Conservation (phyloP, 108 stramenopile species). For the Pseudonitzschia delicatissima region DNA sequence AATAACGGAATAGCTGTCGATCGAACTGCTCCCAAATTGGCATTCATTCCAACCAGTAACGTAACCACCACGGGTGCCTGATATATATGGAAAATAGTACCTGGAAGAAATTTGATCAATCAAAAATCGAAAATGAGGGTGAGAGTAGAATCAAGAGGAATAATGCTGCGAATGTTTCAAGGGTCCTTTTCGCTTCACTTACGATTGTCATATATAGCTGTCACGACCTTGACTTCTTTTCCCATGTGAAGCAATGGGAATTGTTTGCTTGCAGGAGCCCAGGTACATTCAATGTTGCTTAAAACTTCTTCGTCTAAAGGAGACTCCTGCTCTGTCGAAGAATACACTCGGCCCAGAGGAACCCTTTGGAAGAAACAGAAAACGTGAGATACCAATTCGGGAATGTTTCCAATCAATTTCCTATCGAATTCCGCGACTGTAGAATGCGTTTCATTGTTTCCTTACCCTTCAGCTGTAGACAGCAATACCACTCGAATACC, state of each 20-base stretch:
- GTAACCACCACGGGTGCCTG: conserved; percentile 57
- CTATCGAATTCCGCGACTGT: neutral
- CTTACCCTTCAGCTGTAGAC: conserved; percentile 50
- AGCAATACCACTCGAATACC: conserved; percentile 47
- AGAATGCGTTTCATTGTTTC: neutral
- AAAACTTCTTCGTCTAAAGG: conserved; percentile 45
- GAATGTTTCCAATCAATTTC: neutral
- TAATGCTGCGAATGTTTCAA: too few relatives aligned
- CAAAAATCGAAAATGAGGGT: neutral
- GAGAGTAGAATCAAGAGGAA: too few relatives aligned
- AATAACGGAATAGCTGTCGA: conserved; percentile 55
- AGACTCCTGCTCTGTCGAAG: conserved; percentile 11
- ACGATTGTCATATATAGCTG: conserved; percentile 56
- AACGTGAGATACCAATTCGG: neutral
- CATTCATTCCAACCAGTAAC: conserved; percentile 32
- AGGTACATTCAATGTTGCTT: conserved; percentile 42
- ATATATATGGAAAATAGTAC: conserved; percentile 50
- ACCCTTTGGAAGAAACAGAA: conserved; percentile 13
- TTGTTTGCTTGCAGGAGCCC: conserved; percentile 60
- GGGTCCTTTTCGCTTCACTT: neutral
- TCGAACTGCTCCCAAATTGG: conserved; percentile 52
- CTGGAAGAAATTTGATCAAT: conserved; percentile 4
- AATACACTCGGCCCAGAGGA: conserved; percentile 44
- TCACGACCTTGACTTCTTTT: conserved; percentile 45
- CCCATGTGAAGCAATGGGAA: conserved; percentile 49